Conservation (phyloP, 2,329 filamentous ascomycete genomes). For the Remersonia thermophila region DNA sequence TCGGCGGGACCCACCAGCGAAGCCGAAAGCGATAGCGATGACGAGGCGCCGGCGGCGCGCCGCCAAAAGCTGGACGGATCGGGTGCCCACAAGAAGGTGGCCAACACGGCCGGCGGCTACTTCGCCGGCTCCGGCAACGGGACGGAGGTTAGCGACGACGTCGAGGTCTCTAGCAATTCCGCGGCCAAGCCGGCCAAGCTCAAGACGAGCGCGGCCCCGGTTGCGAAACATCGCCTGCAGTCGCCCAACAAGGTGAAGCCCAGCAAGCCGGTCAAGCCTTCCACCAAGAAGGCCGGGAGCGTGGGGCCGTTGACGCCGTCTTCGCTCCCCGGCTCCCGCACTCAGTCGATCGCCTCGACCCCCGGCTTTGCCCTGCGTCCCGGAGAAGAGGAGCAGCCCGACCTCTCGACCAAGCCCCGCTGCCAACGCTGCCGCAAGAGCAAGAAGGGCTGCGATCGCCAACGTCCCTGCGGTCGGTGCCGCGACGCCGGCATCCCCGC, state of each 20-base stretch:
- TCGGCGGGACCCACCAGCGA: conserved; percentile 79
- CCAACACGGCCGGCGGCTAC: conserved; percentile 40
- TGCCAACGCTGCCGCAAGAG: conserved; percentile 98
- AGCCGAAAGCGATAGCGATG: conserved; percentile 54
- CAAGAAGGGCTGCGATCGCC: conserved; percentile 97
- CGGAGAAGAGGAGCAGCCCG: conserved; percentile 82
- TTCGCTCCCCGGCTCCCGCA: conserved; percentile 62
- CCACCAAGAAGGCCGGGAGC: conserved; percentile 39
- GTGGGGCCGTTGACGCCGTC: conserved; percentile 46
- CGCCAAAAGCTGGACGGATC: conserved; percentile 42
- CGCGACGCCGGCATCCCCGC: conserved; percentile 88
- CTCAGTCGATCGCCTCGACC: conserved; percentile 57
- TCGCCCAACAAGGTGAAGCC: conserved; percentile 31
- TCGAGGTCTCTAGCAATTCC: conserved; percentile 34
- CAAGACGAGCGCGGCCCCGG: conserved; percentile 13
- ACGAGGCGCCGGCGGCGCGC: conserved; percentile 46
- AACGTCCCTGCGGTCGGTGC: conserved; percentile 88
- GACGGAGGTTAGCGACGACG: conserved; percentile 41
- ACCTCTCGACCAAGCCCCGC: conserved; percentile 87
- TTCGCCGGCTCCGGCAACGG: conserved; percentile 32
- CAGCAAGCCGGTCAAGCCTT: conserved; percentile 29
- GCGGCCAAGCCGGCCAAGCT: conserved; percentile 30
- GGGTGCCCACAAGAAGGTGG: conserved; percentile 33
- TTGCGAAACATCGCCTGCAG: conserved; percentile 29
- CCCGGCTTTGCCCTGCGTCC: conserved; percentile 35